phyloP scores from a whole-genome alignment of 225 moss, liverwort and hornwort species.

The Polytrichum formosum region DNA sequence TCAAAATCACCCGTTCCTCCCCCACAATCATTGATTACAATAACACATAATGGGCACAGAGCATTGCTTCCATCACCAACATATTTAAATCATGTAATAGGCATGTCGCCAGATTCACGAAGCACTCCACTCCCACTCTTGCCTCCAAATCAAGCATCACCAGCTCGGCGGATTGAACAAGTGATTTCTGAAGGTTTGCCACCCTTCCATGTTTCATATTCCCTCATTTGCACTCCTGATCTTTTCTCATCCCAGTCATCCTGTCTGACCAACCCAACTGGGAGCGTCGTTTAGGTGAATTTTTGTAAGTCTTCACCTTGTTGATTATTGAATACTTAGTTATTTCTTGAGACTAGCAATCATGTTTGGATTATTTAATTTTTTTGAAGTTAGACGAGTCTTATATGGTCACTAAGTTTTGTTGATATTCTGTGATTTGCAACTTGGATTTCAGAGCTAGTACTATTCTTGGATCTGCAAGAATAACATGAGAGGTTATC shows the following conservation, averaged over 20 bases:
- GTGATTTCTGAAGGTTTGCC: slow-evolving; percentile 1
- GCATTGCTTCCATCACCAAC: not conserved
- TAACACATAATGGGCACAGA: not conserved
- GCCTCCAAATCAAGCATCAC: not conserved
- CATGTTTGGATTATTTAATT: not conserved
- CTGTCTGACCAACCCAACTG: no score
- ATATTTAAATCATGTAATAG: not conserved
- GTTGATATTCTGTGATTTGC: no score
- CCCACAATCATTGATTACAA: slow-evolving; percentile 1
- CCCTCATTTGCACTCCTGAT: not conserved
- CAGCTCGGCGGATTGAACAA: not conserved
- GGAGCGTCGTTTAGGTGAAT: no score
- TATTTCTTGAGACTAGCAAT: no score
- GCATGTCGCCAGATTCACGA: not conserved
- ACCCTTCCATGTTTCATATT: not conserved
- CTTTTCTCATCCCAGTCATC: no score
- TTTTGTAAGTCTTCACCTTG: no score
- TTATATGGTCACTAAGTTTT: no score
- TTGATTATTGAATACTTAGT: no score
- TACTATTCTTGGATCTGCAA: no score
- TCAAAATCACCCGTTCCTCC: not conserved
- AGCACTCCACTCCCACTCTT: not conserved
- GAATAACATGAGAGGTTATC: no score
- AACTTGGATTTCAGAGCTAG: no score
- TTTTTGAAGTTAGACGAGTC: no score